phyloP scores from a whole-genome alignment of 257 asterid species.

The Parsonsia alboflavescens region DNA sequence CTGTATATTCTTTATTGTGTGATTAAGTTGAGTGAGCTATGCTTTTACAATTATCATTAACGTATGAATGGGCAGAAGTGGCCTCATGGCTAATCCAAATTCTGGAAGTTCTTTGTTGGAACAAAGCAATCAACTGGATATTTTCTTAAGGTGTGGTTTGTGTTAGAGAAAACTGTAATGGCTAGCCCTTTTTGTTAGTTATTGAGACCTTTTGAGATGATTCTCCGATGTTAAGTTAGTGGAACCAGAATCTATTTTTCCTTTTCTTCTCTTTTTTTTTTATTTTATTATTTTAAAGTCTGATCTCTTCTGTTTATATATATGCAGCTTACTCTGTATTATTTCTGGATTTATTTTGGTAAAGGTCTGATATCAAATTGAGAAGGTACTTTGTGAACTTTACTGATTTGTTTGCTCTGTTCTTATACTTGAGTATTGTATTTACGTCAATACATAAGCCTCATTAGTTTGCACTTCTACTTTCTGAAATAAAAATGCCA shows the following conservation, averaged over 20 bases:
- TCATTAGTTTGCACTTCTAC: neutral
- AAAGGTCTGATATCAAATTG: neutral
- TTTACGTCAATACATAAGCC: neutral
- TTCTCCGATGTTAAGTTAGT: no score
- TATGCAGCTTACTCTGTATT: neutral
- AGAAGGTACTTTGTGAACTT: neutral
- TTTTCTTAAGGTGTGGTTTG: no score
- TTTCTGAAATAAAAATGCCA: conserved; percentile 13
- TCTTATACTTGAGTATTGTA: neutral
- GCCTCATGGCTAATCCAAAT: neutral
- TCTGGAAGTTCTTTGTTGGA: neutral
- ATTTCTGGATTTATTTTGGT: neutral
- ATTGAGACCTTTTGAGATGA: no score
- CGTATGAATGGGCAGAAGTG: neutral
- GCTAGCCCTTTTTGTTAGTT: neutral
- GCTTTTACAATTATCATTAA: no score
- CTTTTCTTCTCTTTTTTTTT: no score
- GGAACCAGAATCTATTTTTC: no score
- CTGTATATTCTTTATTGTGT: no score
- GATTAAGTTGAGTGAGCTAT: no score
- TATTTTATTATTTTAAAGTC: no score
- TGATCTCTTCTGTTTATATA: neutral
- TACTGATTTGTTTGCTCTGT: neutral
- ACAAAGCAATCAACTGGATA: neutral
- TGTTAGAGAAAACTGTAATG: neutral